Evolutionary conservation across 495 filamentous ascomycete species (phyloP).

Genomic region (Annulohypoxylon stygium): DNA sequence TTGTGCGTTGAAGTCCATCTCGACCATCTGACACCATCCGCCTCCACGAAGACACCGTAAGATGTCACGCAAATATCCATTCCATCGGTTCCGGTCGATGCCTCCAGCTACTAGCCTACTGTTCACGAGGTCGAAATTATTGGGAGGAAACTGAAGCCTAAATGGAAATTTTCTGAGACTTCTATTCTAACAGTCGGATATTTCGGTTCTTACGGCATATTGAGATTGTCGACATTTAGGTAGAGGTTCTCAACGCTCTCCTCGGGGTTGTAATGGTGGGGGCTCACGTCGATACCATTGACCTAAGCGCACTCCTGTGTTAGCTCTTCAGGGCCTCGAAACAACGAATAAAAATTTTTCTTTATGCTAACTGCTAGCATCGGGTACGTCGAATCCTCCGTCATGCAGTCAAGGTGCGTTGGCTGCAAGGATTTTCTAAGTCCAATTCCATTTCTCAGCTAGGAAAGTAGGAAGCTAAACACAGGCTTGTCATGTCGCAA

Average conservation of each 20-base stretch:
- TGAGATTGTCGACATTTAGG: slow-evolving; percentile 84
- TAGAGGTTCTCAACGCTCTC: slow-evolving; percentile 76
- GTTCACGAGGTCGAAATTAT: slow-evolving; percentile 91
- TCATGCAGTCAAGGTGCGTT: slow-evolving; percentile 17
- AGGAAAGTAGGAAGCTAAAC: background rate
- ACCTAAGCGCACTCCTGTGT: slow-evolving; percentile 65
- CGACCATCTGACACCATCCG: slow-evolving; percentile 93
- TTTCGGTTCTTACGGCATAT: slow-evolving; percentile 66
- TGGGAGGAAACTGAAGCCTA: slow-evolving; percentile 78
- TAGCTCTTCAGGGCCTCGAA: slow-evolving; percentile 24
- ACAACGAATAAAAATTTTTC: slow-evolving; percentile 14
- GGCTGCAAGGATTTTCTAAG: slow-evolving; percentile 5
- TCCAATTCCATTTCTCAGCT: background rate
- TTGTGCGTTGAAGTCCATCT: slow-evolving; percentile 89
- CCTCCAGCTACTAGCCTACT: slow-evolving; percentile 84
- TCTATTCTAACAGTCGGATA: slow-evolving; percentile 42
- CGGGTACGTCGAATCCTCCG: slow-evolving; percentile 23
- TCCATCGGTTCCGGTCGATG: slow-evolving; percentile 82
- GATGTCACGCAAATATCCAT: slow-evolving; percentile 83
- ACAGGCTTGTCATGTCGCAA: slow-evolving; percentile 10
- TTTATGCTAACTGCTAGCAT: slow-evolving; percentile 16
- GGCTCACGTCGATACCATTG: slow-evolving; percentile 83
- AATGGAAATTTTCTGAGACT: slow-evolving; percentile 25
- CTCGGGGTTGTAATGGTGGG: slow-evolving; percentile 71
- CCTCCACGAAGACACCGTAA: slow-evolving; percentile 65